phyloP scores from a whole-genome alignment of 2,329 filamentous ascomycete species.

The Cladosporium halotolerans region DNA sequence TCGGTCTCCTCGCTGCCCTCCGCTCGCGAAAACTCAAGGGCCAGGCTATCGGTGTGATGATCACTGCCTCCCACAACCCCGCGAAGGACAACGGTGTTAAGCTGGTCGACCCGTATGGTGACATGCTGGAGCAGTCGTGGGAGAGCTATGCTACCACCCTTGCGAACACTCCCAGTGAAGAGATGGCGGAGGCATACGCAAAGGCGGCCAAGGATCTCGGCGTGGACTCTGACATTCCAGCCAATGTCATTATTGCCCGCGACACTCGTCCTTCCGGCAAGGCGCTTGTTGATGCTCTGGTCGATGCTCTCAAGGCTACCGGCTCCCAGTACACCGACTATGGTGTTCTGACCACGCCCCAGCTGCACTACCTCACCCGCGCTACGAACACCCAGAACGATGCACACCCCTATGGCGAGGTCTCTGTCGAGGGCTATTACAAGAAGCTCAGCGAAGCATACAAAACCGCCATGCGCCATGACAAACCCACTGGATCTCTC shows the following conservation, averaged over 20 bases:
- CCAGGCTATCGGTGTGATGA: slow-evolving; percentile 93
- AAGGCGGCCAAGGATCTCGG: slow-evolving; percentile 68
- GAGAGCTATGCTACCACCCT: slow-evolving; percentile 81
- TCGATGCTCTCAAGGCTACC: slow-evolving; percentile 71
- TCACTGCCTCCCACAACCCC: slow-evolving; percentile 89
- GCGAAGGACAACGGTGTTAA: slow-evolving; percentile 88
- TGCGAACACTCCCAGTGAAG: slow-evolving; percentile 76
- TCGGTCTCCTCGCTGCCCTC: slow-evolving; percentile 80
- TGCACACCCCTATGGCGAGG: slow-evolving; percentile 77
- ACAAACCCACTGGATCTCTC: slow-evolving; percentile 65
- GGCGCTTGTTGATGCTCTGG: slow-evolving; percentile 70
- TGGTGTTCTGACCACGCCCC: slow-evolving; percentile 91
- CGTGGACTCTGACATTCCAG: slow-evolving; percentile 59
- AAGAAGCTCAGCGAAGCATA: slow-evolving; percentile 84
- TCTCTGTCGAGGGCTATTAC: slow-evolving; percentile 90
- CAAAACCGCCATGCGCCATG: slow-evolving; percentile 70
- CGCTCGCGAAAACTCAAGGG: slow-evolving; percentile 84
- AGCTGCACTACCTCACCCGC: slow-evolving; percentile 92
- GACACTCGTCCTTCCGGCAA: slow-evolving; percentile 92
- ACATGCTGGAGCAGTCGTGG: slow-evolving; percentile 94
- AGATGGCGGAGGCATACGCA: slow-evolving; percentile 69
- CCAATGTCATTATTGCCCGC: slow-evolving; percentile 80
- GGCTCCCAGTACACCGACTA: slow-evolving; percentile 72
- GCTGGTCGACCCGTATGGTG: slow-evolving; percentile 93
- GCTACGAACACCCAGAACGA: slow-evolving; percentile 90